phyloP scores from a whole-genome alignment of 2,329 filamentous ascomycete species.

The Monilinia fructigena region DNA sequence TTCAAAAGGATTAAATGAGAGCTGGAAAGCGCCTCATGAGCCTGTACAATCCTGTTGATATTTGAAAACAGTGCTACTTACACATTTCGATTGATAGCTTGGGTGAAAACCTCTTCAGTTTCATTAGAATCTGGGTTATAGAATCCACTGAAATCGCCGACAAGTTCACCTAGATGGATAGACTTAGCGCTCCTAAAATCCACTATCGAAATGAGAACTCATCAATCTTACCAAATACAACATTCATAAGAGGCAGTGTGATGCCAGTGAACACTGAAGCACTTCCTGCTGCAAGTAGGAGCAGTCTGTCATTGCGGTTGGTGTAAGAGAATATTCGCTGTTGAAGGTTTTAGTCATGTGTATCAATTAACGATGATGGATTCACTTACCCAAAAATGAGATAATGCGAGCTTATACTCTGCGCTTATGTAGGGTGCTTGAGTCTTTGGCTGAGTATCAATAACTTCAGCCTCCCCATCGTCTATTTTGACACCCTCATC shows the following conservation, averaged over 20 bases:
- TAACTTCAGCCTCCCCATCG: background rate
- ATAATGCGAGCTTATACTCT: slow-evolving; percentile 16
- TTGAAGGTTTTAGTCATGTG: slow-evolving; percentile 10
- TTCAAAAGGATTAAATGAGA: no score
- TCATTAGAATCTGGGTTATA: slow-evolving; percentile 45
- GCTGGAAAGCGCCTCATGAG: no score
- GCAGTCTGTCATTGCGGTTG: slow-evolving; percentile 24
- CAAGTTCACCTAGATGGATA: slow-evolving; percentile 35
- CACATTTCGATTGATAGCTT: slow-evolving; percentile 47
- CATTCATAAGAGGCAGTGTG: slow-evolving; percentile 57
- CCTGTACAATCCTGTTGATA: no score
- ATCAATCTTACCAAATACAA: slow-evolving; percentile 51
- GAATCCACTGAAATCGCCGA: slow-evolving; percentile 50
- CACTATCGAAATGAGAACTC: background rate
- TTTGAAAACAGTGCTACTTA: slow-evolving; percentile 26
- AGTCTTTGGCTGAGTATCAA: background rate
- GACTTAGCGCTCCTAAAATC: background rate
- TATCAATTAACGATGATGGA: background rate
- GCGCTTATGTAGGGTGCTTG: slow-evolving; percentile 1
- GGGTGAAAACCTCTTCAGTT: slow-evolving; percentile 49
- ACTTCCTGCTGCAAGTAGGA: slow-evolving; percentile 42
- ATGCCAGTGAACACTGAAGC: slow-evolving; percentile 53
- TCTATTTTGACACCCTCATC: background rate
- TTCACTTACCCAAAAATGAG: slow-evolving; percentile 13
- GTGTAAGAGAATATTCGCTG: slow-evolving; percentile 34